These are phyloP conservation scores for Nemania serpens DNA, from an alignment of 2,329 filamentous ascomycete species.

Conservation along the genomic window DNA sequence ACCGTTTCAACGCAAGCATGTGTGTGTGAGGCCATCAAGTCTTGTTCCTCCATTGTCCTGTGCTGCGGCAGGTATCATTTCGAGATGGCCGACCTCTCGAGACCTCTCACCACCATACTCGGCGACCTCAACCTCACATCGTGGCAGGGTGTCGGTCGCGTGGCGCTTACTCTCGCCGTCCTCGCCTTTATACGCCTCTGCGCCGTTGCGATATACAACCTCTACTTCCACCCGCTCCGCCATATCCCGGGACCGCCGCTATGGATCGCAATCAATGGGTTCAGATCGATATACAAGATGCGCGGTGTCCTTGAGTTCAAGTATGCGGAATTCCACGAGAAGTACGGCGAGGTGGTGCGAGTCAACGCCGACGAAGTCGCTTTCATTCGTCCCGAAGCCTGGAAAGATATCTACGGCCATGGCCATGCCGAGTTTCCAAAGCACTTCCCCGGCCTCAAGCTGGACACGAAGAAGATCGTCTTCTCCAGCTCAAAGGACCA, in stretches of 20 bases:
- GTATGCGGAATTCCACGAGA: slow-evolving; percentile 32
- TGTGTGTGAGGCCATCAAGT: slow-evolving; percentile 3
- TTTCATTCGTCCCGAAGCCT: slow-evolving; percentile 44
- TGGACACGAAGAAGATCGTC: slow-evolving; percentile 36
- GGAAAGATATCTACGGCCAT: slow-evolving; percentile 48
- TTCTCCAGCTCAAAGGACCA: slow-evolving; percentile 42
- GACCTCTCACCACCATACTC: slow-evolving; percentile 12
- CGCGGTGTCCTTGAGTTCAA: slow-evolving; percentile 21
- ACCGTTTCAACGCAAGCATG: not conserved
- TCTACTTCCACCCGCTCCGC: slow-evolving; percentile 40
- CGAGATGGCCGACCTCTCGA: slow-evolving; percentile 20
- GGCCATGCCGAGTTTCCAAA: slow-evolving; percentile 39
- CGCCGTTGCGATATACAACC: slow-evolving; percentile 31
- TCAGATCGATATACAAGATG: slow-evolving; percentile 26
- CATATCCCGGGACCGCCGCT: slow-evolving; percentile 36
- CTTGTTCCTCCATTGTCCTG: not conserved
- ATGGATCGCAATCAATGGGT: slow-evolving; percentile 35
- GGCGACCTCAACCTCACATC: slow-evolving; percentile 19
- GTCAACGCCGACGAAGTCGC: slow-evolving; percentile 45
- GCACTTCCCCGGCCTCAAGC: slow-evolving; percentile 31
- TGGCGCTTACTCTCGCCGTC: slow-evolving; percentile 6
- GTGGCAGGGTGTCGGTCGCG: slow-evolving; percentile 17
- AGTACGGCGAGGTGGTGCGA: slow-evolving; percentile 44
- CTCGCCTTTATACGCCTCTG: slow-evolving; percentile 23
- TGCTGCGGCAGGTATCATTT: not conserved